Evolutionary conservation across 2,329 filamentous ascomycete genomes (phyloP).

Genomic region (Penicillium sp.): DNA sequence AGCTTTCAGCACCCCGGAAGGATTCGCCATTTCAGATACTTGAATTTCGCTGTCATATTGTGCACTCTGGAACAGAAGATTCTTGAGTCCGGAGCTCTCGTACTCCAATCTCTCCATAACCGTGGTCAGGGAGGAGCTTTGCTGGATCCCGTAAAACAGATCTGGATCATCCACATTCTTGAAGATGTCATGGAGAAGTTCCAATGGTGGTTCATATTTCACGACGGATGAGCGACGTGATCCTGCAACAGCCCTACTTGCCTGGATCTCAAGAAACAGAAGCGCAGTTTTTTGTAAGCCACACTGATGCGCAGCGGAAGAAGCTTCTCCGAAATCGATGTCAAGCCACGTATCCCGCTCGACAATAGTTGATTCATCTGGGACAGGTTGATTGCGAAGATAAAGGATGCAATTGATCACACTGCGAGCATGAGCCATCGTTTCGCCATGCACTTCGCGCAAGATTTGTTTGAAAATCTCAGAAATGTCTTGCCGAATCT

Average conservation of each 20-base stretch:
- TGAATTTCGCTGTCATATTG: constrained; percentile 84
- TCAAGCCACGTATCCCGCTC: constrained; percentile 85
- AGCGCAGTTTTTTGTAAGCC: constrained; percentile 86
- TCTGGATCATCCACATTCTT: constrained; percentile 94
- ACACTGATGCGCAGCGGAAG: constrained; percentile 71
- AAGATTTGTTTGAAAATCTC: constrained; percentile 66
- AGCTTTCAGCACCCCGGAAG: constrained; percentile 70
- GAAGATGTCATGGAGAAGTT: constrained; percentile 78
- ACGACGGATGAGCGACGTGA: constrained; percentile 67
- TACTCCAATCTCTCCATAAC: constrained; percentile 84
- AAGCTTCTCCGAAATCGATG: constrained; percentile 70
- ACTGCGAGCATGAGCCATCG: constrained; percentile 66
- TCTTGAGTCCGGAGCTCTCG: constrained; percentile 83
- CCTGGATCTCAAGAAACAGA: constrained; percentile 74
- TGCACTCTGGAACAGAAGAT: constrained; percentile 85
- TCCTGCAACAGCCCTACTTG: constrained; percentile 56
- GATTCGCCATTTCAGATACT: constrained; percentile 58
- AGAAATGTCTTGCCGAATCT: constrained; percentile 65
- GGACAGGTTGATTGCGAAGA: constrained; percentile 75
- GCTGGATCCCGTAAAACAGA: constrained; percentile 87
- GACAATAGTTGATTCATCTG: constrained; percentile 73
- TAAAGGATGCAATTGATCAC: constrained; percentile 81
- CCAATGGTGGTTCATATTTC: constrained; percentile 57
- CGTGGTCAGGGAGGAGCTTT: constrained; percentile 72
- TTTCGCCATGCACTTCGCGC: constrained; percentile 39